Percentiles rank a stretch among this genome's conserved stretches.
These are phyloP conservation scores for Eimeria acervulina DNA, from an alignment of 169 alveolate genomes.

Conservation along the genomic window DNA sequence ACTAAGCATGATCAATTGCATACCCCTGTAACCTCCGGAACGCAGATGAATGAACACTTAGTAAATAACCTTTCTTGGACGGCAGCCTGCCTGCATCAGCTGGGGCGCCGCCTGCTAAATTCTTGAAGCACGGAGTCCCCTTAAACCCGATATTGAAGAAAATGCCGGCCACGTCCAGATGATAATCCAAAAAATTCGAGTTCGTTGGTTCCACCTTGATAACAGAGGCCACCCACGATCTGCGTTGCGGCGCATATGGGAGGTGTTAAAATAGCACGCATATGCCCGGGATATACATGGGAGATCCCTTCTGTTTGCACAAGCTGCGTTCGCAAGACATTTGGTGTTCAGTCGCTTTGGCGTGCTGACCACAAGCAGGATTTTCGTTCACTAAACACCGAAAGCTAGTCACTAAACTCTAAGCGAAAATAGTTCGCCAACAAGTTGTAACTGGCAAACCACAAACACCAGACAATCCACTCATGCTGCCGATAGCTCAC, in stretches of 20 bases:
- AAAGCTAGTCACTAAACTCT: background rate
- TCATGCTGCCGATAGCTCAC: background rate
- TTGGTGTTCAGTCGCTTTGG: background rate
- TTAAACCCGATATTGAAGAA: background rate
- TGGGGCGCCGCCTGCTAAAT: background rate
- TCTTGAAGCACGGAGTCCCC: background rate
- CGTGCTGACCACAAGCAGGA: background rate
- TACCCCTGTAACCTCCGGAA: background rate
- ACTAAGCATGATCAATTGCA: background rate
- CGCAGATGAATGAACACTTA: background rate
- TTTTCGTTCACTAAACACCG: background rate
- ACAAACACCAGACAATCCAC: background rate
- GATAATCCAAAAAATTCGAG: background rate
- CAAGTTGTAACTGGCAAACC: background rate
- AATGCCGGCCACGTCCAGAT: background rate
- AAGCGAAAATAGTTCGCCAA: background rate
- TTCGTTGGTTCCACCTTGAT: background rate
- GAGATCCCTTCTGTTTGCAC: no score
- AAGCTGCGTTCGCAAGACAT: background rate
- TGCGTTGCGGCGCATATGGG: background rate
- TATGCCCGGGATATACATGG: background rate
- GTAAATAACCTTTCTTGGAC: background rate
- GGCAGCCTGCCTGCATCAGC: background rate
- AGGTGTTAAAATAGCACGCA: background rate
- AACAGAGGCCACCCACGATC: background rate